Evolutionary conservation across 495 filamentous ascomycete species (phyloP), one percentile per base, ranked within the genome.

Genomic region (Talaromyces proteolyticus): DNA sequence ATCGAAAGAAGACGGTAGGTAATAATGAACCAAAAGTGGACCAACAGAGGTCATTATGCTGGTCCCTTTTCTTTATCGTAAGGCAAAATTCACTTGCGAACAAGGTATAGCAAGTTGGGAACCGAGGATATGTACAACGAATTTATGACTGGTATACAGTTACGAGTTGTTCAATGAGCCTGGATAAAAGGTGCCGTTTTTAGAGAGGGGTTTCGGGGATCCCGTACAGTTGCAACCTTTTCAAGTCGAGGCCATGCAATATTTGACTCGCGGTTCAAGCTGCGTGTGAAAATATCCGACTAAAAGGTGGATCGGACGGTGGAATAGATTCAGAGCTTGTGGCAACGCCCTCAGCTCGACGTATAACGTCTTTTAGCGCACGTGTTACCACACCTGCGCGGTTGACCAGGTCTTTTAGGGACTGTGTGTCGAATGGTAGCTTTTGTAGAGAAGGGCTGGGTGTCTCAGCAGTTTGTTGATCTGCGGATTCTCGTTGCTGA

Each of bases 351-450:
- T 95, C 90, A 38, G 87, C 88, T 58, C 84, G 83, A 46, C 89
- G 86, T 53, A 93, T 80, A 11, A 87, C 73, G 48, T 91, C 87
- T 41, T 86, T 85, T 43, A 91, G 67, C 4, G 79, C 77, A 52
- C 87, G 81, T 8, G 79, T 86, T 19, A 95, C 77, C 11, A 83
- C 83, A 24, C 84, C 85, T 2, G 91, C 90, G 36, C 91, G 85
- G 50, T 88, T 82, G 16, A 96, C 91, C 42, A 96, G 74, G 62
- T 92, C 88, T 52, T 85, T 83, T 18, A 96, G 80, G 50, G 88
- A 94, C 25, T 86, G 89, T 8, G 90, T 95, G 60, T 95, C 91
- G 56, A 96, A 96, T 12, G 88, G 88, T 25, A 95, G 81, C 63
- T 94, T 94, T 53, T 86, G 85, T 39, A 80, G 67, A 10, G 81